A percentile compares a stretch with the other conserved stretches of the same genome.
phyloP scores from a whole-genome alignment of 805 yeast species.

The Yamadazyma insecticola region DNA sequence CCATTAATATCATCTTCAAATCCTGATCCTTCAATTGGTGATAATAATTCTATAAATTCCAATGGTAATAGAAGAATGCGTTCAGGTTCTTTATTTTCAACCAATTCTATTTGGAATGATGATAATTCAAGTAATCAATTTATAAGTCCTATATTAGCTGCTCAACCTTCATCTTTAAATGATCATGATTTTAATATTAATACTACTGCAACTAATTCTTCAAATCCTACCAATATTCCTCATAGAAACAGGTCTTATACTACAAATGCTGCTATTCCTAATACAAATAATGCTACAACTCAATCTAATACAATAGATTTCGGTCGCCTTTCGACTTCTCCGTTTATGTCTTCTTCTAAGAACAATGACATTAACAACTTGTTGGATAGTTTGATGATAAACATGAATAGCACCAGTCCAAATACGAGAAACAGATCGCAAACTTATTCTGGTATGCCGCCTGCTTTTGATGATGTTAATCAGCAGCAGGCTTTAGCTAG shows the following conservation, averaged over 20 bases:
- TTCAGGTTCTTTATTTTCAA: slow-evolving; percentile 50
- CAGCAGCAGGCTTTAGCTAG: slow-evolving; percentile 4
- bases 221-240: too few species aligned
- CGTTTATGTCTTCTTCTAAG: slow-evolving; percentile 14
- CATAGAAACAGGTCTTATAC: slow-evolving; percentile 49
- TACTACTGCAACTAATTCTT: too few species aligned
- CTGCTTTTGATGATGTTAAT: slow-evolving; percentile 2
- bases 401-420: slow-evolving; percentile 13
- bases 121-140: slow-evolving; percentile 18
- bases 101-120: slow-evolving; percentile 58
- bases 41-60: slow-evolving; percentile 5
- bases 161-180: slow-evolving; percentile 7
- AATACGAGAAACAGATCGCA: slow-evolving; percentile 32
- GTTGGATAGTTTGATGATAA: slow-evolving; percentile 29
- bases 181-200: slow-evolving; percentile 3
- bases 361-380: slow-evolving; percentile 22
- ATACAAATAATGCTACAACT: slow-evolving; percentile 2
- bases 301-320: background rate
- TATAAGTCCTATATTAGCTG: slow-evolving; percentile 10
- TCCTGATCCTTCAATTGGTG: slow-evolving; percentile 2
- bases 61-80: slow-evolving; percentile 36
- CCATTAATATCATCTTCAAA: slow-evolving; percentile 13
- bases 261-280: slow-evolving; percentile 34
- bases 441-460: slow-evolving; percentile 34
- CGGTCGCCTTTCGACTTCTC: slow-evolving; percentile 18